Evolutionary conservation across 148 eudicot species (phyloP), one percentile per base, ranked within the genome.

Genomic region (Nepenthes mirabilis): DNA sequence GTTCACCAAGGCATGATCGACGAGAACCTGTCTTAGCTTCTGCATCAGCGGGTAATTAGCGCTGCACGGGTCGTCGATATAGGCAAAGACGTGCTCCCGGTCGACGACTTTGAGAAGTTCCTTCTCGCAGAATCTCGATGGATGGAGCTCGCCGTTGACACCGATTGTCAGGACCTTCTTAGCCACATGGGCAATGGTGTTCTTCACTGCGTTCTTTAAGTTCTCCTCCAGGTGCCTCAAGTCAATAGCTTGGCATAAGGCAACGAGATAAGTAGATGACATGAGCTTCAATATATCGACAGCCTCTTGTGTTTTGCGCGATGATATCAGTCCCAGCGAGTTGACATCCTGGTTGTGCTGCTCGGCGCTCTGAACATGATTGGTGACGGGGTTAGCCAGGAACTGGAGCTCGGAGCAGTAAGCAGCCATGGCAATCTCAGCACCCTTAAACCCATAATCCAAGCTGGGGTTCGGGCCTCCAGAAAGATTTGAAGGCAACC

Each of bases 221-320:
- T 10, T 49, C 52, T 49, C 52, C 52, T 49, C 52, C 13, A 49
- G 13, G 13, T 49, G 52, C 52, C 52, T 49, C 14, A 49, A n/a
- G 52, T 49, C 52, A 49, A 49, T n/a, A 5, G 52, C 52, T 49
- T 49, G 52, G 52, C 52, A 49, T 49, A 49, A 49, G 6, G 52
- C 52, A n/a, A 49, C 52, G 3, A 49, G 11, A 12, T 5, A 49
- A n/a, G 52, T 49, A n/a, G 52, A 49, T 11, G 52, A 49, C 52
- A 49, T 49, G n/a, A 49, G 52, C 52, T 49, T 49, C 52, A 49
- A n/a, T 49, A 49, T 49, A 10, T 49, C 52, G 13, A 49, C 52
- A 5, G 52, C 52, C 6, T 49, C 52, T 5, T 6, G 10, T 5
- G 52, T 49, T n/a, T 49, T 49, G 10, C 52, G 6, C 14, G 52